Evolutionary conservation across 805 yeast genomes (phyloP), one percentile per base, ranked within the genome.

Genomic region (Candida quercuum): DNA sequence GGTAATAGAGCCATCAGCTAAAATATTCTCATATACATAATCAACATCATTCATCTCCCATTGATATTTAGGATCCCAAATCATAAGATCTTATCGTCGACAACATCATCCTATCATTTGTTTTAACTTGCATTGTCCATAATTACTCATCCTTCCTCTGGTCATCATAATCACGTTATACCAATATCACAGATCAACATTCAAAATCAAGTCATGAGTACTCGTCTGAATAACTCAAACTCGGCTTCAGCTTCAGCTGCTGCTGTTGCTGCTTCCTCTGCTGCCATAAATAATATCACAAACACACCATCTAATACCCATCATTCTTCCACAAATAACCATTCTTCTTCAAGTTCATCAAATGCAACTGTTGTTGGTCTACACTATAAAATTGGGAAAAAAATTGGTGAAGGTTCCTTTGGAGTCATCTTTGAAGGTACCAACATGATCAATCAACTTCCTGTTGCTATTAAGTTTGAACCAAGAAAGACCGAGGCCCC

Each of bases 401-500:
- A 93, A 66, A 89, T 93, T 44, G 99, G 99, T 40, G 98, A 93
- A 64, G 99, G 99, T 31, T 91, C 98, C 4, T 93, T 93, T 61
- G 99, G 99, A 39, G 95, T 93, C 37, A 83, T 93, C 42, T 93
- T 93, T 59, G 98, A 93, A 66, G 99, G 99, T 45, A 76, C 86
- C 30, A 91, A 93, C 60, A 72, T 93, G 57, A 78, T 93, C 51
- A 91, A 88, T 66, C 89, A 89, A 48, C 82, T 81, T 44, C 94
- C 86, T 35, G 98, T 93, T 32, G 99, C 98, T 28, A 91, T 93
- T 61, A 93, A 93, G 64, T 93, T 93, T 52, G 96, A 93, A 64
- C 98, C 97, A 16, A 74, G 98, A 53, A 93, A 89, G 59, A 81
- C 94, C 27, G 99, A 93, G 54, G 96, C 98, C 8, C 99, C 99